Conservation (phyloP, 345 rosid genomes). For the Geranium rotundifolium region DNA sequence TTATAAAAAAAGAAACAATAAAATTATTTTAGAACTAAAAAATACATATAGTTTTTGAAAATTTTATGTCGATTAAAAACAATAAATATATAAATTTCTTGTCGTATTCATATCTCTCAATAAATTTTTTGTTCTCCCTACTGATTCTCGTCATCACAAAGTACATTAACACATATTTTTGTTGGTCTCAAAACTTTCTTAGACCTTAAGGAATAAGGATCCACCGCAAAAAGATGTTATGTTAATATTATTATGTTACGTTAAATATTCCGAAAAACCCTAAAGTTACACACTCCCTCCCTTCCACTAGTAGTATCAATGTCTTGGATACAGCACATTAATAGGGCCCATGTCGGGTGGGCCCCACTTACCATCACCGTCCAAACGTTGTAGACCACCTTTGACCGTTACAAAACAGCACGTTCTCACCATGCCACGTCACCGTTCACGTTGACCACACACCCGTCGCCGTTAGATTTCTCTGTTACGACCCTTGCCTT, state of each 20-base stretch:
- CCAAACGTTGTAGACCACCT: neutral
- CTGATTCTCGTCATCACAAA: no score
- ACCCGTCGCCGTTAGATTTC: neutral
- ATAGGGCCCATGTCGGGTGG: neutral
- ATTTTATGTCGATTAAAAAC: no score
- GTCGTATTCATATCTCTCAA: no score
- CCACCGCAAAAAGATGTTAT: neutral
- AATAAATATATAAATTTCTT: no score
- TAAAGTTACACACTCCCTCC: no score
- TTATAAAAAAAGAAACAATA: no score
- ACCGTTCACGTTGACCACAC: neutral
- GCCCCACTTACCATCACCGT: neutral
- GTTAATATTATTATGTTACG: no score
- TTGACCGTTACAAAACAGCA: neutral
- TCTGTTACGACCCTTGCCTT: neutral
- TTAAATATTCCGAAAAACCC: neutral
- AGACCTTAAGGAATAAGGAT: neutral
- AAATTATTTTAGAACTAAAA: no score
- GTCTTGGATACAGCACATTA: neutral
- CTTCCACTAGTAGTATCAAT: neutral
- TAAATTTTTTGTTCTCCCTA: no score
- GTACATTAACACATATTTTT: no score
- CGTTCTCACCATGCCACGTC: no score
- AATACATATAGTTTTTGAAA: no score
- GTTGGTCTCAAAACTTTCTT: neutral